A percentile compares a stretch with the other conserved stretches of the same genome.
Evolutionary conservation across 2,329 filamentous ascomycete species (phyloP).

Genomic region (Fusarium sp.): DNA sequence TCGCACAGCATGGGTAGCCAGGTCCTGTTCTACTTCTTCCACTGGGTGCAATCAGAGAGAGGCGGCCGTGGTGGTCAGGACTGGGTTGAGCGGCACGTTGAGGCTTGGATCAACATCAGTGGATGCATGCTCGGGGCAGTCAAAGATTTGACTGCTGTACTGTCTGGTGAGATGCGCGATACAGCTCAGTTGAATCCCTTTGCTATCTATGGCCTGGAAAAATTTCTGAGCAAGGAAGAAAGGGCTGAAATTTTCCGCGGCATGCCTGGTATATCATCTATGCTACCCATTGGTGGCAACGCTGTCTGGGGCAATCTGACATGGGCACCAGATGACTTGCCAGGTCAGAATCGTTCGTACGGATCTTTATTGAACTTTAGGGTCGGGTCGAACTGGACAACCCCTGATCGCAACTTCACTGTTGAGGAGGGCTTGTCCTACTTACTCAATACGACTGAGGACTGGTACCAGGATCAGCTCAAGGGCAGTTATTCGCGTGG

Average conservation of each 20-base stretch:
- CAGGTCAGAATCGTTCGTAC: slow-evolving; percentile 77
- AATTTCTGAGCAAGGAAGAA: slow-evolving; percentile 91
- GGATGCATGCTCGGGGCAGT: slow-evolving; percentile 97
- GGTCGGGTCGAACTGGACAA: slow-evolving; percentile 70
- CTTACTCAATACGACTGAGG: slow-evolving; percentile 80
- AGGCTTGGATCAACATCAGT: slow-evolving; percentile 97
- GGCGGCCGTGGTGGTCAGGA: slow-evolving; percentile 84
- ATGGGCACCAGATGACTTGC: slow-evolving; percentile 88
- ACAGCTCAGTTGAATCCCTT: slow-evolving; percentile 97
- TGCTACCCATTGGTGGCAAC: slow-evolving; percentile 94
- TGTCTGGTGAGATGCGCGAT: slow-evolving; percentile 98
- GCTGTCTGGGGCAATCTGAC: slow-evolving; percentile 93
- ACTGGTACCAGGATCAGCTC: slow-evolving; percentile 85
- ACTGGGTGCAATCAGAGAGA: slow-evolving; percentile 81
- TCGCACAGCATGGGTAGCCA: slow-evolving; percentile 99
- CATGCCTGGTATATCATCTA: slow-evolving; percentile 96
- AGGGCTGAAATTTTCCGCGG: slow-evolving; percentile 93
- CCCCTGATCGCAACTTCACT: slow-evolving; percentile 80
- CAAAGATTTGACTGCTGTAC: slow-evolving; percentile 88
- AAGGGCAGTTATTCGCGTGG: slow-evolving; percentile 86
- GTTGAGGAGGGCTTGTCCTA: slow-evolving; percentile 81
- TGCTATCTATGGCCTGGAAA: slow-evolving; percentile 95
- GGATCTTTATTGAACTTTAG: slow-evolving; percentile 90
- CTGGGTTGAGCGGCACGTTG: slow-evolving; percentile 92
- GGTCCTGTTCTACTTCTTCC: slow-evolving; percentile 86